Percentiles rank a stretch among this genome's conserved stretches.
Conservation (phyloP, 768 basidiomycete species). For the Cytidiella melzeri region DNA sequence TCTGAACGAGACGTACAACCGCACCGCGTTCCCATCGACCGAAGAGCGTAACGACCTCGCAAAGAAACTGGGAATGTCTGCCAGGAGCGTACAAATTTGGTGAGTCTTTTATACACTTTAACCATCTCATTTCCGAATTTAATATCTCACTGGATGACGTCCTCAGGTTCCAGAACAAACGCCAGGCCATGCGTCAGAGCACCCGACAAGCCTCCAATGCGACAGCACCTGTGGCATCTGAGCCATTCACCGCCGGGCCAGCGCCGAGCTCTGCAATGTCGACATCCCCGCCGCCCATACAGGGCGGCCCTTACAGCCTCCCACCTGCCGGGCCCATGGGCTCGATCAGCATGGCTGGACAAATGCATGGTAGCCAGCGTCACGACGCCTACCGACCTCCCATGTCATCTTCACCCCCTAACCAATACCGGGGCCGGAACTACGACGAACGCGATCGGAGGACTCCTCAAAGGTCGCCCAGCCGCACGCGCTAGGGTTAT, state of each 20-base stretch:
- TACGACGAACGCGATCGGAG: conserved; percentile 19
- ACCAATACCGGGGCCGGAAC: conserved; percentile 19
- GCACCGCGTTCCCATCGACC: conserved; percentile 84
- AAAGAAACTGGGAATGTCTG: conserved; percentile 74
- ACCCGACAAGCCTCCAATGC: conserved; percentile 55
- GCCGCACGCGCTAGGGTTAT: conserved; percentile 11
- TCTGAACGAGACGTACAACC: conserved; percentile 71
- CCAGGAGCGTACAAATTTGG: conserved; percentile 86
- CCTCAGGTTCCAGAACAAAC: conserved; percentile 80
- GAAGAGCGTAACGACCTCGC: conserved; percentile 78
- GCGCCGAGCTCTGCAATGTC: conserved; percentile 13
- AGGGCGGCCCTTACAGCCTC: conserved; percentile 8
- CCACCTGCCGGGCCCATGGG: conserved; percentile 6
- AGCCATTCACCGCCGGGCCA: conserved; percentile 18
- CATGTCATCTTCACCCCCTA: conserved; percentile 19
- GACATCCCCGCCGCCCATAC: conserved; percentile 1
- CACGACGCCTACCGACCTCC: conserved; percentile 15
- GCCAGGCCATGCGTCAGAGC: conserved; percentile 77
- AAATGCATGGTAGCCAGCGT: conserved; percentile 13
- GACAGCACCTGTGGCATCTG: conserved; percentile 24
- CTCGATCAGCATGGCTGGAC: conserved; percentile 13
- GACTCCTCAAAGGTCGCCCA: conserved; percentile 8
- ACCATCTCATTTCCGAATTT: conserved; percentile 12
- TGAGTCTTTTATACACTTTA: conserved; percentile 28
- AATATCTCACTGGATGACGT: conserved; percentile 15